These are phyloP conservation scores for Kalanchoe fedtschenkoi DNA, from an alignment of 164 flowering plant species.

Conservation along the genomic window DNA sequence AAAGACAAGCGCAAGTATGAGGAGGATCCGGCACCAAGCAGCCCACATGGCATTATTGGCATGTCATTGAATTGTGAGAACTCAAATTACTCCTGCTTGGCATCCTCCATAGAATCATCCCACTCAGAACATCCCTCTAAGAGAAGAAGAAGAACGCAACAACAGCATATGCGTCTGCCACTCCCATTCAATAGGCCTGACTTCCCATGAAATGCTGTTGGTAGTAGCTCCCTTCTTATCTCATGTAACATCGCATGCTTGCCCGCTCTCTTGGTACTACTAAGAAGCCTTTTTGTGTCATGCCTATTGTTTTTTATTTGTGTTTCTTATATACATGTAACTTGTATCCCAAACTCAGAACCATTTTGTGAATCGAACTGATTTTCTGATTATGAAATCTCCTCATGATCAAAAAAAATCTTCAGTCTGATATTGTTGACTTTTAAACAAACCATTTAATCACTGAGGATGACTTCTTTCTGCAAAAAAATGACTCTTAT, in stretches of 20 bases:
- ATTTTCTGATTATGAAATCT: not conserved
- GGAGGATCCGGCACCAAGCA: constrained; percentile 24
- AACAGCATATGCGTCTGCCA: constrained; percentile 7
- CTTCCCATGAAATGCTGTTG: not conserved
- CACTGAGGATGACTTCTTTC: too few species aligned
- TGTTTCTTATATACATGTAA: not conserved
- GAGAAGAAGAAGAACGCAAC: constrained; percentile 4
- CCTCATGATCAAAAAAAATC: not conserved
- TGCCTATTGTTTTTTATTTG: not conserved
- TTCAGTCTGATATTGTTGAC: not conserved
- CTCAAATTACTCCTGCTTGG: constrained; percentile 37
- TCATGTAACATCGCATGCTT: not conserved
- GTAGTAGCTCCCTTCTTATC: not conserved
- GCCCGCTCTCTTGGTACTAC: not conserved
- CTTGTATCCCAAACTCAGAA: not conserved
- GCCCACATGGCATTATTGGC: constrained; percentile 31
- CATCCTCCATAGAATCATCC: constrained; percentile 19
- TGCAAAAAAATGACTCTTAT: too few species aligned
- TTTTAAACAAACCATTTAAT: not conserved
- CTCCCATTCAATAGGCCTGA: constrained; percentile 1
- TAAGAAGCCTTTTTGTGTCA: too few species aligned
- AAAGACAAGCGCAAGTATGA: constrained; percentile 39
- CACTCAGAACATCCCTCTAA: constrained; percentile 10
- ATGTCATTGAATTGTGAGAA: constrained; percentile 29
- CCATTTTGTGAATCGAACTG: not conserved